A percentile compares a stretch with the other conserved stretches of the same genome.
Conservation (phyloP, 23 red algal species). For the Rhodosorus marinus region DNA sequence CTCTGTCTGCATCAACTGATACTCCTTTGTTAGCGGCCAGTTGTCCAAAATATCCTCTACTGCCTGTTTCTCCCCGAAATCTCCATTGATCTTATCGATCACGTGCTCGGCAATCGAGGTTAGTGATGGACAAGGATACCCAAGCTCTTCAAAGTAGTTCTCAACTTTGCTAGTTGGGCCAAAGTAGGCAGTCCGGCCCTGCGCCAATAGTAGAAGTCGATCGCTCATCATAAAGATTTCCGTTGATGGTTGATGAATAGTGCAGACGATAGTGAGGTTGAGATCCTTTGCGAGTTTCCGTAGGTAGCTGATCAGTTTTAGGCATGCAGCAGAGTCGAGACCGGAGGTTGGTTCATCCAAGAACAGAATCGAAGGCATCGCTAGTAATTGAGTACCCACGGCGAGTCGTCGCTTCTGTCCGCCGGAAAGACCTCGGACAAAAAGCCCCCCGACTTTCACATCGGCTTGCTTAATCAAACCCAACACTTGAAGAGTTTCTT, state of each 20-base stretch:
- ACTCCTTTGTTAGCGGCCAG: background rate
- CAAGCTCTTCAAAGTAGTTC: background rate
- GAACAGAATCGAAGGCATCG: constrained; percentile 13
- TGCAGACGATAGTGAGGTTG: constrained; percentile 7
- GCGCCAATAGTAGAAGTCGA: constrained; percentile 13
- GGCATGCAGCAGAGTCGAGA: constrained; percentile 14
- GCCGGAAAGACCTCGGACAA: constrained; percentile 4
- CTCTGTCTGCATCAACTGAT: background rate
- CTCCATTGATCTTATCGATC: background rate
- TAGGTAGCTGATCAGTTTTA: constrained; percentile 3
- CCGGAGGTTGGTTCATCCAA: constrained; percentile 28
- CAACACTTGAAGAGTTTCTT: constrained; percentile 16
- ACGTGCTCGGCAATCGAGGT: constrained; percentile 5
- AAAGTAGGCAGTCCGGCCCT: constrained; percentile 4
- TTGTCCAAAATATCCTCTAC: background rate
- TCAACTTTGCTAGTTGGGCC: background rate
- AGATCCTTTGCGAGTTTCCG: constrained; percentile 15
- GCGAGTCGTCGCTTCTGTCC: constrained; percentile 10
- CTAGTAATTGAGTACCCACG: constrained; percentile 8
- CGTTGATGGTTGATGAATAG: constrained; percentile 31
- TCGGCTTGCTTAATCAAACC: constrained; percentile 6
- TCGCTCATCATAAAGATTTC: constrained; percentile 21
- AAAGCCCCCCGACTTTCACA: constrained; percentile 3
- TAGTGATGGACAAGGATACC: background rate
- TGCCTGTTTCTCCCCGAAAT: background rate